Conservation (phyloP, 192 early-diverging fungal species). For the Backusella sp. region DNA sequence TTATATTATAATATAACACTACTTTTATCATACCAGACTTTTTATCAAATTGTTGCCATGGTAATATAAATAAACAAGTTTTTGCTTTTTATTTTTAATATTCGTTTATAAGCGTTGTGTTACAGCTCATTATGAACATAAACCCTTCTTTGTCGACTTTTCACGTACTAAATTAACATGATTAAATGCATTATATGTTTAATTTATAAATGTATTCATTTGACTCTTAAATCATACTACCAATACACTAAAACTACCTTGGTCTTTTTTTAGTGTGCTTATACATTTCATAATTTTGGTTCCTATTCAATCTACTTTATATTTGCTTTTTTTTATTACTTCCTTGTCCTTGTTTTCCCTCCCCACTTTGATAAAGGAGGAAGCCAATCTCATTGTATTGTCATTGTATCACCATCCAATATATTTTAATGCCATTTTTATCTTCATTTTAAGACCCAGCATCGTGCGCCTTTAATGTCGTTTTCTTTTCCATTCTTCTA, state of each 20-base stretch:
- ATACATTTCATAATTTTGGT: neutral
- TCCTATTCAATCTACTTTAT: neutral
- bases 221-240: too few species aligned
- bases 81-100: neutral
- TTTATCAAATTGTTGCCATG: neutral
- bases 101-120: neutral
- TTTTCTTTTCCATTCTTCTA: neutral
- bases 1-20: too few species aligned
- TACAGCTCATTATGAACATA: neutral
- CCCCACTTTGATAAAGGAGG: neutral
- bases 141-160: constrained; percentile 1
- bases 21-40: neutral
- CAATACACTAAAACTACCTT: too few species aligned
- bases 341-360: neutral
- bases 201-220: neutral
- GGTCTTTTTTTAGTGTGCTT: too few species aligned
- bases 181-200: neutral
- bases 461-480: neutral
- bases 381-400: neutral
- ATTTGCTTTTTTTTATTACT: too few species aligned
- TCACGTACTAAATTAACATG: neutral
- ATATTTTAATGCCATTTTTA: constrained; percentile 3
- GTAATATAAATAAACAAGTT: neutral
- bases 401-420: neutral
- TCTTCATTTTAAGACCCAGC: neutral